Conservation (phyloP, 768 basidiomycete species). For the Rhizopogon vinicolor region DNA sequence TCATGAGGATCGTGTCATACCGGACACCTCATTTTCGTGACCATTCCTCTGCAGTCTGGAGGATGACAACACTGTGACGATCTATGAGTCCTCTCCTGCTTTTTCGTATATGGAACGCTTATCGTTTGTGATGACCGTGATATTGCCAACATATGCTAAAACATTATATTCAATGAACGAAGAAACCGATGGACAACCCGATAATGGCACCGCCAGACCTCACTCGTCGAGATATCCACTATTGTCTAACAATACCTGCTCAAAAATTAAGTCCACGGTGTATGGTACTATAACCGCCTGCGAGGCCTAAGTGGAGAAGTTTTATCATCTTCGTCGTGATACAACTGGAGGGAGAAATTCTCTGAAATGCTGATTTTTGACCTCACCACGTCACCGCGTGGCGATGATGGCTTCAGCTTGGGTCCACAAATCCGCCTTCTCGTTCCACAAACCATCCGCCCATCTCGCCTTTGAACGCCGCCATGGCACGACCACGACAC, state of each 20-base stretch:
- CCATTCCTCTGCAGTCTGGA: neutral
- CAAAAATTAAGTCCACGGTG: neutral
- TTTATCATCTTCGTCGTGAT: neutral
- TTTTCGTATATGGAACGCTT: neutral
- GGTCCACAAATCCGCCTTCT: neutral
- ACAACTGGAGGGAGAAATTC: neutral
- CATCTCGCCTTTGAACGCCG: neutral
- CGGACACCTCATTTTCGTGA: neutral
- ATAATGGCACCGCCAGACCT: neutral
- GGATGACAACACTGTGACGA: neutral
- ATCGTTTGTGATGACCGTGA: no score
- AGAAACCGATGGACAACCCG: neutral
- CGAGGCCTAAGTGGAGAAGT: neutral
- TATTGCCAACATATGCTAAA: no score
- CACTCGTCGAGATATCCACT: neutral
- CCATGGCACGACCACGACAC: slow-evolving; percentile 1
- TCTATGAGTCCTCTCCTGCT: neutral
- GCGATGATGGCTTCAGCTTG: neutral
- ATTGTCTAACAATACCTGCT: neutral
- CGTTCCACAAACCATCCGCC: neutral
- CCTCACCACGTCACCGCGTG: neutral
- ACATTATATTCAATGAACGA: neutral
- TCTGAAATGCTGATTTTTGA: neutral
- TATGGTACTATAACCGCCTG: neutral
- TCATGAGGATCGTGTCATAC: neutral